Evolutionary conservation across 345 rosid species (phyloP).

Genomic region (Eucalyptus rudis): DNA sequence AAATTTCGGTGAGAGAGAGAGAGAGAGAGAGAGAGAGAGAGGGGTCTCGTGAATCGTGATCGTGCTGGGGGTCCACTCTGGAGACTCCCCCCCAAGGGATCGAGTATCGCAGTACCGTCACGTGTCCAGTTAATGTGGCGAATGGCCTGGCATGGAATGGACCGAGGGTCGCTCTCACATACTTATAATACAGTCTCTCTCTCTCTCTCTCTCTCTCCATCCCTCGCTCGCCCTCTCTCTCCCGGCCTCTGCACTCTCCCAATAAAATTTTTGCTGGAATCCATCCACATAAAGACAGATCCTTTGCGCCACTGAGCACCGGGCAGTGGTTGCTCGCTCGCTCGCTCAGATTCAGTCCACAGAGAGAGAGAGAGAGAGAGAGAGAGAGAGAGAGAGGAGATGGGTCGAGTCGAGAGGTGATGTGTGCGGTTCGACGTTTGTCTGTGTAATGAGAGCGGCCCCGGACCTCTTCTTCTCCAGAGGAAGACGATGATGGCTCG

Average conservation of each 20-base stretch:
- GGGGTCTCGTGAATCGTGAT: background rate
- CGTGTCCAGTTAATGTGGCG: constrained; percentile 24
- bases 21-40: background rate
- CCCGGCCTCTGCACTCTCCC: background rate
- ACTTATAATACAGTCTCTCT: background rate
- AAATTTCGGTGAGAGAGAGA: background rate
- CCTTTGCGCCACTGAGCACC: background rate
- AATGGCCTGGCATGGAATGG: constrained; percentile 22
- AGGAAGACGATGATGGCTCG: constrained; percentile 29
- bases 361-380: background rate
- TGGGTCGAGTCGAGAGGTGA: background rate
- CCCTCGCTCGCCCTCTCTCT: background rate
- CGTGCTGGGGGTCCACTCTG: background rate
- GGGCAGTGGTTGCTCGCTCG: background rate
- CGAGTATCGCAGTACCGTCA: constrained; percentile 3
- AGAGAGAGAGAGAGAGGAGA: background rate
- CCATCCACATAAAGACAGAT: constrained; percentile 2
- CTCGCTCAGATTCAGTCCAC: background rate
- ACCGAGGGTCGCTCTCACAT: background rate
- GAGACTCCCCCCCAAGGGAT: background rate
- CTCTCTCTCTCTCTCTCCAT: background rate
- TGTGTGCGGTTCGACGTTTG: background rate
- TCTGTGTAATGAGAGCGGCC: constrained; percentile 19
- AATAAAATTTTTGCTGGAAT: background rate
- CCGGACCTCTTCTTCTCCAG: constrained; percentile 23